Percentiles rank a stretch among this genome's conserved stretches.
These are phyloP conservation scores for Boletellus ananas DNA, from an alignment of 768 basidiomycete species.

Conservation along the genomic window DNA sequence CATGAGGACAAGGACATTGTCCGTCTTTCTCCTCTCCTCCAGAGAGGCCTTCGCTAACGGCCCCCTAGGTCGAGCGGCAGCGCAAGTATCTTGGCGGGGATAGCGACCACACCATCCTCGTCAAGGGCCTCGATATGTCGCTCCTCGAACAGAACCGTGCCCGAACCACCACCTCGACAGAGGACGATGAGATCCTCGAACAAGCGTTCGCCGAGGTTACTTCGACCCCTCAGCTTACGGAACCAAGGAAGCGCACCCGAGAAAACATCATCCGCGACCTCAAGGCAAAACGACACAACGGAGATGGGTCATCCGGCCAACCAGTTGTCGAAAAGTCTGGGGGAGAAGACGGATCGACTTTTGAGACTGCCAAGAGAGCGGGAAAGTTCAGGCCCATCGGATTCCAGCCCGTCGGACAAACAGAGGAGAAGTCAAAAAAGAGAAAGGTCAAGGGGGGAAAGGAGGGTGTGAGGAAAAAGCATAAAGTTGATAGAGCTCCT, in stretches of 20 bases:
- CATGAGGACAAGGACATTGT: slow-evolving; percentile 59
- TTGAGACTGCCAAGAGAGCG: slow-evolving; percentile 36
- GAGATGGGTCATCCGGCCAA: slow-evolving; percentile 8
- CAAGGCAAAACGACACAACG: slow-evolving; percentile 55
- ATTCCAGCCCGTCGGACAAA: slow-evolving; percentile 57
- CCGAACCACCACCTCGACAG: slow-evolving; percentile 49
- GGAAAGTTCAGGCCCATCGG: slow-evolving; percentile 54
- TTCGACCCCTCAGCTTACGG: slow-evolving; percentile 18
- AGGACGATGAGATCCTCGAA: slow-evolving; percentile 82
- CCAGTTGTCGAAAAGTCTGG: slow-evolving; percentile 11
- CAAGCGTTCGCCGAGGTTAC: slow-evolving; percentile 57
- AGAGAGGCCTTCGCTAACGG: neutral
- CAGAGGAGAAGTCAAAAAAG: slow-evolving; percentile 39
- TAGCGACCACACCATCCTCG: slow-evolving; percentile 78
- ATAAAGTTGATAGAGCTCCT: slow-evolving; percentile 37
- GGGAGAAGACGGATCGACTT: slow-evolving; percentile 21
- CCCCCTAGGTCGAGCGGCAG: slow-evolving; percentile 65
- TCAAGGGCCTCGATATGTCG: slow-evolving; percentile 87
- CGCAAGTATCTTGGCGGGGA: slow-evolving; percentile 82
- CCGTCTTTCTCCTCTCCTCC: slow-evolving; percentile 17
- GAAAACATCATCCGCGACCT: slow-evolving; percentile 71
- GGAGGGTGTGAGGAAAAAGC: slow-evolving; percentile 50
- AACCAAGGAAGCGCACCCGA: slow-evolving; percentile 69
- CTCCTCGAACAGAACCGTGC: slow-evolving; percentile 83
- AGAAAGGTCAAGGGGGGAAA: slow-evolving; percentile 45